Evolutionary conservation across 1,139 yeast species (phyloP).

Genomic region (Candida dubliniensis): DNA sequence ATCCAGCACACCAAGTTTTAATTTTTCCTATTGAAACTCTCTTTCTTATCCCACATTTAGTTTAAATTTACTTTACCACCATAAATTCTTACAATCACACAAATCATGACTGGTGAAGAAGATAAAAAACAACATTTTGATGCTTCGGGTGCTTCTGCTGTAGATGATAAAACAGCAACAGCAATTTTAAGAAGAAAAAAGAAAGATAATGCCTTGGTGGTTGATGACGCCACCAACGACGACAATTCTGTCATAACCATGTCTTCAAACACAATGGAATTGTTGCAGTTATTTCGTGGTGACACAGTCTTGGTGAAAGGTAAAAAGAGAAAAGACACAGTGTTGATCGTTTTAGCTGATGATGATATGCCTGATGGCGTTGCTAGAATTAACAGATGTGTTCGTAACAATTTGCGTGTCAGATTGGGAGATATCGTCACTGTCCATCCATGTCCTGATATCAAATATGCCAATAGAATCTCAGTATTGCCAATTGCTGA

Average conservation of each 20-base stretch:
- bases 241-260: constrained; percentile 95
- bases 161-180: constrained; percentile 90
- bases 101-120: constrained; percentile 27
- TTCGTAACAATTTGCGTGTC: constrained; percentile 90
- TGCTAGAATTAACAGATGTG: constrained; percentile 92
- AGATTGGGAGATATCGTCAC: constrained; percentile 91
- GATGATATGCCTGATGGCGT: constrained; percentile 97
- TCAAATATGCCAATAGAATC: constrained; percentile 90
- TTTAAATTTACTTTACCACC: background rate
- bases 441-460: constrained; percentile 95
- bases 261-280: constrained; percentile 94
- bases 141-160: constrained; percentile 43
- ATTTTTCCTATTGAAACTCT: constrained; percentile 2
- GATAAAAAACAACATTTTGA: constrained; percentile 44
- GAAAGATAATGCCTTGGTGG: constrained; percentile 92
- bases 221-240: constrained; percentile 96
- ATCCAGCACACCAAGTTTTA: constrained; percentile 4
- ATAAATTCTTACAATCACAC: background rate
- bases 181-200: constrained; percentile 96
- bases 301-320: constrained; percentile 98
- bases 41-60: background rate
- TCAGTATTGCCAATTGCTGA: constrained; percentile 98
- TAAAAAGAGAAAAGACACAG: constrained; percentile 97
- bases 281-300: constrained; percentile 92
- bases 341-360: constrained; percentile 92